Evolutionary conservation across 2,329 filamentous ascomycete genomes (phyloP), one percentile per base, ranked within the genome.

Genomic region (Xylariaceae sp.): DNA sequence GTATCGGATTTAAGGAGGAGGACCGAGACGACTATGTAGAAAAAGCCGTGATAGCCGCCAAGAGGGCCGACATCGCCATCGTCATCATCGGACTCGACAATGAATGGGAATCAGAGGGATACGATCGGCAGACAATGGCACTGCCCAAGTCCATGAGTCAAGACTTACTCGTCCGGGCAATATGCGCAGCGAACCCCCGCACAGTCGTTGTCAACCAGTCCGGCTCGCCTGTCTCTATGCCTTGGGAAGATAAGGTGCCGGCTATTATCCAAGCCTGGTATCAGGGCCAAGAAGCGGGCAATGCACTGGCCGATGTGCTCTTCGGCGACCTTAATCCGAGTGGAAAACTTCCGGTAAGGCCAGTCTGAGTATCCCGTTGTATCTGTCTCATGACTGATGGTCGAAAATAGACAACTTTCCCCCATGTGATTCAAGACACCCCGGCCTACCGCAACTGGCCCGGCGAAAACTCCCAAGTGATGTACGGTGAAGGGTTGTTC

Each of bases 81-180:
- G 79, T 90, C 1, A 80, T 89, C 53, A 82, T 88, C 8, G 88
- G 88, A 1, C 77, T 90, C 0, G 87, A 90, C 69, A 83, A 83
- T 4, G 88, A 90, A 70, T 90, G 87, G 87, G 88, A 90, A 69
- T 88, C 86, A 1, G 88, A 90, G 71, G 87, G 87, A 1, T 88
- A 88, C 61, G 87, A 89, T 68, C 80, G 87, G 51, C 75, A 78
- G 58, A 82, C 77, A 57, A 83, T 86, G 81, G 81, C 84, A 62
- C 74, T 87, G 3, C 83, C 84, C 41, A 75, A 74, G 34, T 75
- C 80, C 61, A 82, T 77, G 50, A 82, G 76, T 69, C 82, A 86
- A 66, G 86, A 89, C 68, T 79, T 81, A 44, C 79, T 90, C 3
- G 78, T 89, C 57, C 78, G 83, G 53, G 84, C 84, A 1, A 78